Evolutionary conservation across 371 early-diverging fungal species (phyloP), one percentile per base, ranked within the genome.

Genomic region (Mortierella sp.): DNA sequence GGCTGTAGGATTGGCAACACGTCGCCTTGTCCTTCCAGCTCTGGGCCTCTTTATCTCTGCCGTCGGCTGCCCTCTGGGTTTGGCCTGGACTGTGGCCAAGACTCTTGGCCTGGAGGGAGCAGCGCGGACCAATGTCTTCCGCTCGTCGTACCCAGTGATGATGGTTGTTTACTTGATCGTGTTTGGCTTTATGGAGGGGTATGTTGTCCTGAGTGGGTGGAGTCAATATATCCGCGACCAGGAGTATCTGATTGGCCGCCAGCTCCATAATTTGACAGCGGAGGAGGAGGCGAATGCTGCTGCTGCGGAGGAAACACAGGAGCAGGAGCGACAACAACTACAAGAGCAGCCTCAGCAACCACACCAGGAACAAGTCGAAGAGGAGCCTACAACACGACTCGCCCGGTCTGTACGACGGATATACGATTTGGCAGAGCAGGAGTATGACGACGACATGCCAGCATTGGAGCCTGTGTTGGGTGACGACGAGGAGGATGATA

Each of bases 241-340:
- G 34, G 90, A 89, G 61, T 95, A 95, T 75, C 77, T 94, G 51
- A 88, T 93, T 37, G 95, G 95, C 19, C 88, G 88, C 40, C 90
- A 88, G 73, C 83, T 95, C 59, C 94, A 93, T 81, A 95, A 95
- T 73, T 78, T 93, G 54, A 88, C 83, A 34, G 90, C 77, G 19
- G 79, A 77, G 28, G 74, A 77, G 14, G 76, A 71, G n/a, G 43
- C 43, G 43, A 51, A 54, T 48, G 71, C 72, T 16, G 59, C 48
- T 43, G 64, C 74, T 1, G 21, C 26, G 8, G 40, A 69, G 5
- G n/a, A 26, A 31, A 34, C 28, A 10, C 43, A 31, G 44, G 34
- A 34, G 14, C 74, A 73, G 59, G 24, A 61, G 5, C 74, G 28
- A 34, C 40, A 67, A 3, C 67, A 67, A 24, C 40, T 24, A 10